Conservation (phyloP, 495 filamentous ascomycete genomes). For the Podospora australis region DNA sequence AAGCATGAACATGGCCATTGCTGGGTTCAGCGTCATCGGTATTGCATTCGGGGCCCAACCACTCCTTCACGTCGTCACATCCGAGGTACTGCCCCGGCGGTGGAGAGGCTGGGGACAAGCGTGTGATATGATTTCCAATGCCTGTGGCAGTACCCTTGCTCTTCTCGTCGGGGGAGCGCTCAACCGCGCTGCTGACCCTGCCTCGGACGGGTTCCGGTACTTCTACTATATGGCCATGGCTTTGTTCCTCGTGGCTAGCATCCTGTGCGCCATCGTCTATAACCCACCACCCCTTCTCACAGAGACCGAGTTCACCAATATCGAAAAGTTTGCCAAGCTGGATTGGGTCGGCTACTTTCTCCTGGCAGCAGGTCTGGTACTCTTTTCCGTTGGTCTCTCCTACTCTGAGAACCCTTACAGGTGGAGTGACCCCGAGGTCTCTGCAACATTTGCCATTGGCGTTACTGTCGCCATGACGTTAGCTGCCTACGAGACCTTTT, state of each 20-base stretch:
- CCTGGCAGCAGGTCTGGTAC: constrained; percentile 21
- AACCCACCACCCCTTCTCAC: constrained; percentile 16
- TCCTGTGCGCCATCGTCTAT: constrained; percentile 20
- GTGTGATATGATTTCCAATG: constrained; percentile 18
- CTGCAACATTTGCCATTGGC: constrained; percentile 27
- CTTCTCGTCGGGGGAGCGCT: constrained; percentile 22
- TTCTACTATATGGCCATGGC: constrained; percentile 26
- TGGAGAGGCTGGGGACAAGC: constrained; percentile 27
- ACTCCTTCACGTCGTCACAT: constrained; percentile 28
- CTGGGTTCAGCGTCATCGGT: constrained; percentile 23
- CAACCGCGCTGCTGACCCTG: constrained; percentile 14
- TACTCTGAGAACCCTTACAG: constrained; percentile 32
- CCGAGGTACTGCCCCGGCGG: constrained; percentile 28
- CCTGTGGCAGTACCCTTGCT: constrained; percentile 13
- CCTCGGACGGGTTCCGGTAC: constrained; percentile 23
- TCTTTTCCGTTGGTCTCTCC: constrained; percentile 29
- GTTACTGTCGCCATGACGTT: constrained; percentile 13
- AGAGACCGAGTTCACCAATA: constrained; percentile 12
- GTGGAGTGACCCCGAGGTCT: constrained; percentile 26
- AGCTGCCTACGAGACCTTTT: constrained; percentile 21
- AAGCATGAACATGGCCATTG: constrained; percentile 28
- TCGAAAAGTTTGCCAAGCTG: constrained; percentile 24
- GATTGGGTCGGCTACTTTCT: constrained; percentile 32
- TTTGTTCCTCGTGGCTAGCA: constrained; percentile 13
- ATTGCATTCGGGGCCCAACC: constrained; percentile 31